Evolutionary conservation across 2,329 filamentous ascomycete species (phyloP), one percentile per base, ranked within the genome.

Genomic region (Ophiostoma australiae): DNA sequence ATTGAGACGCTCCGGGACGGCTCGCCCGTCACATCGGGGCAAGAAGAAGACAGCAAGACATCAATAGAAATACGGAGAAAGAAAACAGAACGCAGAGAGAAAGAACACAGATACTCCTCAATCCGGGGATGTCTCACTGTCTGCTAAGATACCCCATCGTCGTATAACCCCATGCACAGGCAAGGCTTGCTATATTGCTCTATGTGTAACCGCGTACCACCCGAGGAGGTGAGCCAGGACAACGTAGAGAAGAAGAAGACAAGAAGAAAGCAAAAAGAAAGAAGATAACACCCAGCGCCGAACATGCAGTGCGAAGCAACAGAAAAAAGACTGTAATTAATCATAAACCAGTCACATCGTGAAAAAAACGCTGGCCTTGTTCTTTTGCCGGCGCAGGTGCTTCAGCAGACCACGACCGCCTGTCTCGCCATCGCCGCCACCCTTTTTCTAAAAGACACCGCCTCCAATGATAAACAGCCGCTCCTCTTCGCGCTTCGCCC

Each of bases 401-500:
- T 27, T 61, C 35, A 70, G 15, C n/a, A 67, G 48, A 48, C 63
- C 63, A 11, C 65, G 17, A 15, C 44, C 37, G 48, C 7, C 48
- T 55, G 6, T 48, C n/a, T n/a, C 15, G 4, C 27, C 23, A 31
- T 15, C 48, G 20, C 48, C 61, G 20, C 39, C 15, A 69, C 35
- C 68, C 63, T 20, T 39, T 4, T 1, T 39, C 72, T 73, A 89
- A 76, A 90, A 91, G 75, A 98, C 94, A 63, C 94, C 95, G n/a
- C 95, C 96, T 0, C 95, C 95, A 77, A 99, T 95, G 72, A 99
- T 97, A 78, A 99, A 99, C 6, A 98, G 83, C 71, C 95, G 85
- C 80, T 98, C 94, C 80, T 98, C 94, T 80, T 99, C 95, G 74
- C 89, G 86, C 77, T 92, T 90, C 1, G 94, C 90, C 94, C 94